These are phyloP conservation scores for Protomyces lactucae-debilis DNA, from an alignment of 1,139 yeast genomes.

Conservation along the genomic window DNA sequence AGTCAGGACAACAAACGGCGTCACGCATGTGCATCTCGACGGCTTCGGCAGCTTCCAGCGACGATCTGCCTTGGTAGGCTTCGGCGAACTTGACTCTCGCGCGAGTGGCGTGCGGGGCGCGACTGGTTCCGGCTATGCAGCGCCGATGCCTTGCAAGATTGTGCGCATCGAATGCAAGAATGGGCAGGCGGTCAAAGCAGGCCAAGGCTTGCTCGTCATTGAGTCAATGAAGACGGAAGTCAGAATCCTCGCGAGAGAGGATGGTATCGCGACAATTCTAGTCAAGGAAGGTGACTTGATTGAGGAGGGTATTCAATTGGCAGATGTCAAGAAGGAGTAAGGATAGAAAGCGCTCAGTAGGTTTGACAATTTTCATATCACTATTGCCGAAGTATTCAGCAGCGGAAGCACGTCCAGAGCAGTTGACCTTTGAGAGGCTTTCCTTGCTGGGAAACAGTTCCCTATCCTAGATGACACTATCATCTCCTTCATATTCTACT, in stretches of 20 bases:
- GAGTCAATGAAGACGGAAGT: slow-evolving; percentile 99
- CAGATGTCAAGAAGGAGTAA: neutral
- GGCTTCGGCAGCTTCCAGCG: slow-evolving; percentile 1
- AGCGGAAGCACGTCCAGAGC: no score
- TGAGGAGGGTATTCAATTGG: slow-evolving; percentile 2
- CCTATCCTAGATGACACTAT: no score
- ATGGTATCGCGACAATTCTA: neutral
- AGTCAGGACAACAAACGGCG: neutral
- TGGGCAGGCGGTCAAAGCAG: slow-evolving; percentile 69
- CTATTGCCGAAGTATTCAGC: no score
- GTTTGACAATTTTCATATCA: no score
- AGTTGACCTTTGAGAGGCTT: no score
- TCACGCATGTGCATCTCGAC: neutral
- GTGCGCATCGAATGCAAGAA: slow-evolving; percentile 51
- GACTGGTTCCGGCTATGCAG: slow-evolving; percentile 1
- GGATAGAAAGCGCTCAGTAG: no score
- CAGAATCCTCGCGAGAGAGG: slow-evolving; percentile 57
- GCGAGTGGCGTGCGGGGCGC: neutral
- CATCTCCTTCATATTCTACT: no score
- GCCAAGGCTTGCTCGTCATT: slow-evolving; percentile 78
- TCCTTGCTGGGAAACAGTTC: no score
- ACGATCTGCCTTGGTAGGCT: neutral
- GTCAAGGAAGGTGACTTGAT: slow-evolving; percentile 12
- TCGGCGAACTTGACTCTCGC: neutral
- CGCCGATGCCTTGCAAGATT: slow-evolving; percentile 18